Evolutionary conservation across 2,329 filamentous ascomycete species (phyloP).

Genomic region (Phoma sp.): DNA sequence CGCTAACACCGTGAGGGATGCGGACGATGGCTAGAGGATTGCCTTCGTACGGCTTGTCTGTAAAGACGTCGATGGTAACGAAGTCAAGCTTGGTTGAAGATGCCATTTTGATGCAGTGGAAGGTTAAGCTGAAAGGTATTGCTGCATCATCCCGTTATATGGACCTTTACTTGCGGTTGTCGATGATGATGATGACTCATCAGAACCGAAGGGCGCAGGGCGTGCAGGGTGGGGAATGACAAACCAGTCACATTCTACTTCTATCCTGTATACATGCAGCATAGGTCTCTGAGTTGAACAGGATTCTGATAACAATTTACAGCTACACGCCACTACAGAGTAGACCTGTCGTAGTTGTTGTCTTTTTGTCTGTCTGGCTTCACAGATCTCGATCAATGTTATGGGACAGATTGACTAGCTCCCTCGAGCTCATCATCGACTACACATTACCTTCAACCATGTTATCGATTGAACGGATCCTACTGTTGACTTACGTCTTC

Average conservation of each 20-base stretch:
- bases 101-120: constrained; percentile 17
- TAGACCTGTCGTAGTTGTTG: no score
- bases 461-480: not conserved
- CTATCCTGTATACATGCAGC: not conserved
- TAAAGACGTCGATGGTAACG: constrained; percentile 58
- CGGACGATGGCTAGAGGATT: constrained; percentile 66
- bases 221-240: constrained; percentile 1
- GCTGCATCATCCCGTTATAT: not conserved
- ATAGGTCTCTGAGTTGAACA: constrained; percentile 2
- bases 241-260: not conserved
- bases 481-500: not conserved
- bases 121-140: not conserved
- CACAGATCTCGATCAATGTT: not conserved
- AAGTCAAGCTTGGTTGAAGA: constrained; percentile 39
- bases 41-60: constrained; percentile 55
- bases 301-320: no score
- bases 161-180: not conserved
- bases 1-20: constrained; percentile 46
- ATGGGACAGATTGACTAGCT: not conserved
- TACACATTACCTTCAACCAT: not conserved
- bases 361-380: not conserved
- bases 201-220: constrained; percentile 10
- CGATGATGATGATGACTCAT: constrained; percentile 9
- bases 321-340: no score
- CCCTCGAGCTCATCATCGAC: not conserved